A percentile compares a stretch with the other conserved stretches of the same genome.
Evolutionary conservation across 208 protist species (phyloP).

Genomic region (Porcisia deanei): DNA sequence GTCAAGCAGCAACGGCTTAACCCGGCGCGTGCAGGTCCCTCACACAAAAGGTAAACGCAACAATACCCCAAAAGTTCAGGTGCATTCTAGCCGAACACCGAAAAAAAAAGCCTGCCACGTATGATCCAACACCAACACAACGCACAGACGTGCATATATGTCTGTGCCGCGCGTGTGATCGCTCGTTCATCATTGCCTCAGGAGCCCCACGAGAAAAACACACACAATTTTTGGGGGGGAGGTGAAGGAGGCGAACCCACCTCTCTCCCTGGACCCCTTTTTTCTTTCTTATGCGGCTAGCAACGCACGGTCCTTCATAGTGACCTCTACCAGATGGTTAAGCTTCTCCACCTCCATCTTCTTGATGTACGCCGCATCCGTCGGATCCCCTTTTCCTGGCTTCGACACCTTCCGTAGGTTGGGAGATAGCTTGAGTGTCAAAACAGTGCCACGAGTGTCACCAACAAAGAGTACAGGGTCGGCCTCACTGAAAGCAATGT

Average conservation of each 20-base stretch:
- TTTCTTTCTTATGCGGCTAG: conserved; percentile 30
- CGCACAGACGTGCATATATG: neutral
- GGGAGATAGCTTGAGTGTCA: conserved; percentile 95
- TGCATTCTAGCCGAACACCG: neutral
- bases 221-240: neutral
- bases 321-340: conserved; percentile 88
- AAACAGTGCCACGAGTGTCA: conserved; percentile 95
- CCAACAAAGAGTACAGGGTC: conserved; percentile 95
- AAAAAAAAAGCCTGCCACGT: neutral
- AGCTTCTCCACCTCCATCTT: conserved; percentile 91
- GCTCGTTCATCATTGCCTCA: neutral
- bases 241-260: neutral
- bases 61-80: neutral
- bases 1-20: too few species aligned
- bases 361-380: conserved; percentile 25
- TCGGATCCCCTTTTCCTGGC: conserved; percentile 76
- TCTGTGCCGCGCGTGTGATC: neutral
- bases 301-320: conserved; percentile 91
- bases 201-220: neutral
- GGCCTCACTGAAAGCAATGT: conserved; percentile 93
- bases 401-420: conserved; percentile 92
- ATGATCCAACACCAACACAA: neutral
- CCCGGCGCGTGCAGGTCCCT: too few species aligned
- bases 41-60: neutral
- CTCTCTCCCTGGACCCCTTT: neutral